Percentiles rank a stretch among this genome's conserved stretches.
phyloP scores from a whole-genome alignment of 2,329 filamentous ascomycete species.

The Colletotrichum salicis region DNA sequence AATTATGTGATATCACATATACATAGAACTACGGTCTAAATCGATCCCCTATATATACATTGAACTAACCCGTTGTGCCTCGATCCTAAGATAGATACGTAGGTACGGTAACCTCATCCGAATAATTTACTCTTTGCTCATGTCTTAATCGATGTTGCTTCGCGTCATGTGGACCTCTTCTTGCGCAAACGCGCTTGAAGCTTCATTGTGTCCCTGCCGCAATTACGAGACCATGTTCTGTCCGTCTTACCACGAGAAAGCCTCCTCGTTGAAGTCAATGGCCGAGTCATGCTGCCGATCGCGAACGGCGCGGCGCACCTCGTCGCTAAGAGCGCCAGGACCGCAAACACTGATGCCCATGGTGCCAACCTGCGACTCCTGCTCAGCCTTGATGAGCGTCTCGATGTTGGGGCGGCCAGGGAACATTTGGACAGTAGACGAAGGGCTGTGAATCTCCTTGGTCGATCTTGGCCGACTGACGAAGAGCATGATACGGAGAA shows the following conservation, averaged over 20 bases:
- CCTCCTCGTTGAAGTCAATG: conserved; percentile 84
- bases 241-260: conserved; percentile 68
- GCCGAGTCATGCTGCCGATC: conserved; percentile 71
- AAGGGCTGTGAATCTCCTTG: conserved; percentile 84
- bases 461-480: conserved; percentile 79
- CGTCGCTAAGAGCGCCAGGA: conserved; percentile 78
- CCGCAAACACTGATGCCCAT: conserved; percentile 82
- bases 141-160: not conserved
- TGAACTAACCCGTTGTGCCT: not conserved
- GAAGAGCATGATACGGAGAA: conserved; percentile 81
- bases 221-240: not conserved
- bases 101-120: not conserved
- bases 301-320: conserved; percentile 76
- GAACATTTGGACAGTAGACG: conserved; percentile 85
- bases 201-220: not conserved
- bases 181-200: not conserved
- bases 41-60: conserved; percentile 22
- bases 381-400: conserved; percentile 77
- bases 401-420: conserved; percentile 80
- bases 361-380: conserved; percentile 78
- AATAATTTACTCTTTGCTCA: not conserved
- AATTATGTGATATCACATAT: not conserved
- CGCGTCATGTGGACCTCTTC: no score
- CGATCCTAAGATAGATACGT: no score
- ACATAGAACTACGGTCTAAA: conserved; percentile 9